Percentiles rank a stretch among this genome's conserved stretches.
These are phyloP conservation scores for Sisymbrium irio DNA, from an alignment of 345 rosid species.

Conservation along the genomic window DNA sequence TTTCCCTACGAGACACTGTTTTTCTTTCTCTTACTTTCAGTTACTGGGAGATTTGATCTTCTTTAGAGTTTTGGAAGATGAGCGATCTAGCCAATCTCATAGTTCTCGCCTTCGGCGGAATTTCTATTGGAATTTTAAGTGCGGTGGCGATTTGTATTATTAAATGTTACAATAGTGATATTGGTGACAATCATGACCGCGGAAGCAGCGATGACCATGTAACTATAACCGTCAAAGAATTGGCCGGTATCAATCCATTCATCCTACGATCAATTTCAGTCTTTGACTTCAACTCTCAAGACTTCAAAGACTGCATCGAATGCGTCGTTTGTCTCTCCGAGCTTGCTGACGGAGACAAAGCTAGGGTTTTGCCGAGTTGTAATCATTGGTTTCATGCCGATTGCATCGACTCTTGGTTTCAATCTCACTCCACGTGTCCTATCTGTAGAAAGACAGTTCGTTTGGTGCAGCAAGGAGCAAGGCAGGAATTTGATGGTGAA, in stretches of 20 bases:
- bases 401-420: constrained; percentile 57
- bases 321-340: constrained; percentile 77
- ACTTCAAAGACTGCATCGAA: constrained; percentile 49
- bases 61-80: neutral
- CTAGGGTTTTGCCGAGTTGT: constrained; percentile 60
- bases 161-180: neutral
- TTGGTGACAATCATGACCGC: neutral
- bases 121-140: neutral
- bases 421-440: constrained; percentile 52
- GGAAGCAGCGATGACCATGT: neutral
- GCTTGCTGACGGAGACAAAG: constrained; percentile 56
- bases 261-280: constrained; percentile 43
- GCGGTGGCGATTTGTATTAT: neutral
- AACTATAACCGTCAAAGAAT: neutral
- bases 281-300: constrained; percentile 37
- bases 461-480: too few relatives aligned
- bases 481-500: too few relatives aligned
- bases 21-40: constrained; percentile 41
- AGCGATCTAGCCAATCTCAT: neutral
- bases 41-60: neutral
- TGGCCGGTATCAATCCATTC: constrained; percentile 46
- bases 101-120: neutral
- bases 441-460: constrained; percentile 42
- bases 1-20: constrained; percentile 29
- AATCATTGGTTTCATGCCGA: constrained; percentile 75